Percentiles rank a stretch among this genome's conserved stretches.
These are phyloP conservation scores for Eucalyptus pauciflora DNA, from an alignment of 345 rosid species.

Conservation along the genomic window DNA sequence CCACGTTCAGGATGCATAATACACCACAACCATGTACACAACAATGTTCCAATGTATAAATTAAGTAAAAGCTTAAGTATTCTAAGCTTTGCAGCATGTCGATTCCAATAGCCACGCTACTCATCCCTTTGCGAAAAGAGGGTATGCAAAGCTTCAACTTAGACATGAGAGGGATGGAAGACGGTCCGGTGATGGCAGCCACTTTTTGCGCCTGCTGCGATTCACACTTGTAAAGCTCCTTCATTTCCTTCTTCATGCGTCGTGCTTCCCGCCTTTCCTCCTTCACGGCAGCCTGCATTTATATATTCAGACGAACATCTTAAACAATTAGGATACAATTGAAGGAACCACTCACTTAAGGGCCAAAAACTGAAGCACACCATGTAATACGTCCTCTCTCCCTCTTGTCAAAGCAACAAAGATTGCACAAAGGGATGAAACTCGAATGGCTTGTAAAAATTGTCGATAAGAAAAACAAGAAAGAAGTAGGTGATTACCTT, in stretches of 20 bases:
- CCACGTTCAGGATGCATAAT: too few species aligned
- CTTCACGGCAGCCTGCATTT: conserved; percentile 53
- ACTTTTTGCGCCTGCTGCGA: conserved; percentile 63
- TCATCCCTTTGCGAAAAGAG: too few species aligned
- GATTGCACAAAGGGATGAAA: not conserved
- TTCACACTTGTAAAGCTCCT: conserved; percentile 52
- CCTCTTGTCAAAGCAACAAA: not conserved
- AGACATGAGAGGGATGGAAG: conserved; percentile 22
- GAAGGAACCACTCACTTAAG: not conserved
- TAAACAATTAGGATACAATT: not conserved
- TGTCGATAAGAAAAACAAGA: not conserved
- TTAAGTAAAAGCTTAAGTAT: too few species aligned
- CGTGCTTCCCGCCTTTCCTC: conserved; percentile 59
- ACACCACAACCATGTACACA: too few species aligned
- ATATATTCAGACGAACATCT: not conserved
- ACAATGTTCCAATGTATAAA: too few species aligned
- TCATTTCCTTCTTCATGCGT: conserved; percentile 50
- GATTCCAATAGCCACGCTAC: too few species aligned
- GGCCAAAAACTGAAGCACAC: not conserved
- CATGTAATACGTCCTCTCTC: not conserved
- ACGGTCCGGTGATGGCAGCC: conserved; percentile 71
- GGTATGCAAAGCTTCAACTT: too few species aligned
- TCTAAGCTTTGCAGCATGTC: too few species aligned
- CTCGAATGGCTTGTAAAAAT: not conserved
- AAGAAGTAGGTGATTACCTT: conserved; percentile 25